Base-by-base conservation (phyloP, 2,329 filamentous ascomycete species). In the Cladosporium colombiae region DNA sequence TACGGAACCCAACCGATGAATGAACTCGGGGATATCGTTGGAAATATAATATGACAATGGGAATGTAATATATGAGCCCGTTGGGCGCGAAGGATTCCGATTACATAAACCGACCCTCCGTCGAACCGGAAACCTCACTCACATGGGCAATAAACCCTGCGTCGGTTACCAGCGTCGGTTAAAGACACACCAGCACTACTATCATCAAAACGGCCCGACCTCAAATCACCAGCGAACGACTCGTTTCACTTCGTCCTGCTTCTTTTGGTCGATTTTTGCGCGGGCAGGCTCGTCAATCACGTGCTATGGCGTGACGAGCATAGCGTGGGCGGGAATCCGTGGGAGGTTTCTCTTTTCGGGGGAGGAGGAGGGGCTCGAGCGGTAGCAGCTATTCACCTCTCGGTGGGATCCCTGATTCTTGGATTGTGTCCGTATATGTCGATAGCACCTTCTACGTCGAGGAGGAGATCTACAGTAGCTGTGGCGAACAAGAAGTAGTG, bases 301-400 rank as follows among this genome's bases (percentile, higher is more conserved):
- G 58, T 61, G 58, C 58, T 61, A 61, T 61, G 58, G 58, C 58
- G 58, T 61, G 58, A 46, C 25, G 37, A 10, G 10, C 58, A 16
- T 61, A 49, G 52, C 52, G 52, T 31, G 52, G 52, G 52, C 25
- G 27, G 52, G n/a, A 21, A 23, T 21, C 40, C 40, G 40, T 46
- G 40, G 40, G 40, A 46, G 40, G 5, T 16, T 37, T 37, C 11
- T 37, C 27, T 29, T 29, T 29, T 33, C 11, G 31, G 31, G 31
- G 31, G 31, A 8, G 31, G 11, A 16, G 5, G 37, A 1, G 18
- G 5, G 37, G 37, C 37, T 44, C 37, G 37, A 44, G 37, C 37
- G 37, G 33, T 14, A 16, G 33, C 33, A 35, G 11, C 33, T 14
- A 16, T 40, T 7, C 35, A 2, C 16, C 14, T 44, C 35, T 44